Conservation (phyloP, 352 stramenopile genomes). For the Phytophthora ramorum region DNA sequence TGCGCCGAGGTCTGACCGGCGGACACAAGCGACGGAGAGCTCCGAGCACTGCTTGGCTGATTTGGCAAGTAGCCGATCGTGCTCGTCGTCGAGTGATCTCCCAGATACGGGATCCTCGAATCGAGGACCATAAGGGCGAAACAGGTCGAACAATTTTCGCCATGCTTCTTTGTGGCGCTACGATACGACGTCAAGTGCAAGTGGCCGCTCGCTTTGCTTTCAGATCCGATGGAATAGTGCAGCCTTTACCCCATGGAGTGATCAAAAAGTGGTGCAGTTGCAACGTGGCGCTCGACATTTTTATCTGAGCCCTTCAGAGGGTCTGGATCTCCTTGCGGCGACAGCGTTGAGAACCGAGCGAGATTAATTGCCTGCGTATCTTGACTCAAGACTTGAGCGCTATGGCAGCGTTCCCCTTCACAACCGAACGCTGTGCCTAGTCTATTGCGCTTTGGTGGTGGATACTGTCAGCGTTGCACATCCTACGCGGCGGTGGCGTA, state of each 20-base stretch:
- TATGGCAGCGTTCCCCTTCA: background rate
- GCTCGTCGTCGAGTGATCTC: background rate
- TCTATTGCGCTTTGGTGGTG: conserved; percentile 1
- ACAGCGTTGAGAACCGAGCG: too few relatives aligned
- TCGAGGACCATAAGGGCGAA: background rate
- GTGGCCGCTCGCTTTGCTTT: background rate
- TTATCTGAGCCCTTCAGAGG: too few relatives aligned
- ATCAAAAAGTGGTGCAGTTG: too few relatives aligned
- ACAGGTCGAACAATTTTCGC: conserved; percentile 1
- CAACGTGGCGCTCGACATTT: too few relatives aligned
- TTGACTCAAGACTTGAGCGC: too few relatives aligned
- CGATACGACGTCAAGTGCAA: conserved; percentile 5
- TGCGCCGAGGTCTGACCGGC: background rate
- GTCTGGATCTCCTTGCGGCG: too few relatives aligned
- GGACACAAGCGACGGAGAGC: background rate
- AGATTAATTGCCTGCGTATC: too few relatives aligned
- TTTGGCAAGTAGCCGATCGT: background rate
- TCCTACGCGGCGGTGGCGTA: conserved; percentile 8
- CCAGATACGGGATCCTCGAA: too few relatives aligned
- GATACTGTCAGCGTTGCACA: conserved; percentile 13
- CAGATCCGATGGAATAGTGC: too few relatives aligned
- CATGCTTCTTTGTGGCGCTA: conserved; percentile 17
- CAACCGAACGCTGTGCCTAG: conserved; percentile 29
- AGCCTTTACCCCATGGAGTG: background rate
- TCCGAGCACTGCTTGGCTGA: background rate